Evolutionary conservation across 1,284 basidiomycete genomes (phyloP).

Genomic region (Rhodotorula sp.): DNA sequence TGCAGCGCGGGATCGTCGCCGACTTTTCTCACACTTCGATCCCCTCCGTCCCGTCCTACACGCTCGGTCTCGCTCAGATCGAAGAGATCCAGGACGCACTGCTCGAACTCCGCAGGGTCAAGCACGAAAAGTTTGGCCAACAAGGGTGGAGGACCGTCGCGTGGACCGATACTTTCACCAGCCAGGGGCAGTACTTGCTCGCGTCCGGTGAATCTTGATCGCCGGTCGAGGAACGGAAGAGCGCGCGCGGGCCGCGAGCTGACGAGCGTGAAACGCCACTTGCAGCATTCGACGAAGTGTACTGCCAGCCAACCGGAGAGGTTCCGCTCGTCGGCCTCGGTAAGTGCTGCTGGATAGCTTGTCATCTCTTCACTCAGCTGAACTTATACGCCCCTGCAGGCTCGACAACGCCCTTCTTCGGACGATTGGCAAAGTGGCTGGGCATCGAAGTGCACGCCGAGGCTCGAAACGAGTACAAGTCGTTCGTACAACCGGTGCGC

Average conservation of each 20-base stretch:
- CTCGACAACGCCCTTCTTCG: slow-evolving; percentile 47
- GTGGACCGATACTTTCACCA: slow-evolving; percentile 51
- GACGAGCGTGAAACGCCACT: background rate
- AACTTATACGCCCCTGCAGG: background rate
- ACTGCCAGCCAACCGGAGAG: slow-evolving; percentile 51
- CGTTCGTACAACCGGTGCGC: slow-evolving; percentile 41
- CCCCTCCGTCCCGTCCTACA: slow-evolving; percentile 47
- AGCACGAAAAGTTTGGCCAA: slow-evolving; percentile 47
- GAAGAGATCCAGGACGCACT: slow-evolving; percentile 53
- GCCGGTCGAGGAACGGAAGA: too few species aligned
- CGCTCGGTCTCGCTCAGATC: slow-evolving; percentile 52
- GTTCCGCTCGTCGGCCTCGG: slow-evolving; percentile 51
- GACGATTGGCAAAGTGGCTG: slow-evolving; percentile 51
- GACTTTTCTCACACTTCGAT: slow-evolving; percentile 51
- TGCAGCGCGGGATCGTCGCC: slow-evolving; percentile 51
- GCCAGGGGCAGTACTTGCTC: slow-evolving; percentile 51
- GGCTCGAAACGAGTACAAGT: slow-evolving; percentile 52
- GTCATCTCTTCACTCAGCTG: background rate
- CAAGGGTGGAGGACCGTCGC: slow-evolving; percentile 48
- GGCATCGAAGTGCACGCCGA: slow-evolving; percentile 52
- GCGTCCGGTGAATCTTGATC: slow-evolving; percentile 37
- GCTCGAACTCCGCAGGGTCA: slow-evolving; percentile 49
- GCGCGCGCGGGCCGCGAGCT: background rate
- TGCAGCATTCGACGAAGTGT: slow-evolving; percentile 52
- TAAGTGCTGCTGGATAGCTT: background rate